Conservation (phyloP, 371 early-diverging fungal genomes). For the Mortierella sp. region DNA sequence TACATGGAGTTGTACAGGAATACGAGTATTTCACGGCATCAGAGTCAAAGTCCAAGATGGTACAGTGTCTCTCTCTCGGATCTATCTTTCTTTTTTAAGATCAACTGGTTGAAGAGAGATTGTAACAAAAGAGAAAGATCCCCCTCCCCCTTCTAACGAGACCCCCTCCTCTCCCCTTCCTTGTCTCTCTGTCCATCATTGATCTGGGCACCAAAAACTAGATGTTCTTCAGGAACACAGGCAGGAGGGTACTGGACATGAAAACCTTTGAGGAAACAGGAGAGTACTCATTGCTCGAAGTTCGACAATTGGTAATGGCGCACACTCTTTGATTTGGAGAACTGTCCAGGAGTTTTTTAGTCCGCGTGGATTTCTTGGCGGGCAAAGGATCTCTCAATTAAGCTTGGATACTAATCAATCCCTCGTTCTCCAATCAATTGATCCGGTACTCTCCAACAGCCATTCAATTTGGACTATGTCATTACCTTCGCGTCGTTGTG, state of each 20-base stretch:
- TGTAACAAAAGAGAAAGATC: neutral
- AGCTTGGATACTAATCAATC: too few species aligned
- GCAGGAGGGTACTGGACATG: conserved; percentile 21
- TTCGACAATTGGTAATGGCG: conserved; percentile 40
- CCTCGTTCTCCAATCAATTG: neutral
- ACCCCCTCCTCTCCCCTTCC: neutral
- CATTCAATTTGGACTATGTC: conserved; percentile 42
- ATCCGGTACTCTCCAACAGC: conserved; percentile 11
- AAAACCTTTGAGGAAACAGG: conserved; percentile 42
- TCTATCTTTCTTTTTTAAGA: too few species aligned
- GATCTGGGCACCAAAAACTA: neutral
- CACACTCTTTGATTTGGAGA: neutral
- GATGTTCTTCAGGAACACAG: conserved; percentile 37
- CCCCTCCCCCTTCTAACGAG: too few species aligned
- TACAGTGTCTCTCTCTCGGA: neutral
- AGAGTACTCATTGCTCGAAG: conserved; percentile 44
- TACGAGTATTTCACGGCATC: conserved; percentile 42
- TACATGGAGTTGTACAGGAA: conserved; percentile 33
- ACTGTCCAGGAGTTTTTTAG: too few species aligned
- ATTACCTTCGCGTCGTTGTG: conserved; percentile 49
- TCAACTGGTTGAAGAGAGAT: too few species aligned
- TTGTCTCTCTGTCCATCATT: neutral
- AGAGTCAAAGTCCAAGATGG: conserved; percentile 44
- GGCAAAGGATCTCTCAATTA: too few species aligned
- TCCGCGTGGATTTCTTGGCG: too few species aligned